Evolutionary conservation across 2,329 filamentous ascomycete species (phyloP), one percentile per base, ranked within the genome.

Genomic region (Aciculosporium take): DNA sequence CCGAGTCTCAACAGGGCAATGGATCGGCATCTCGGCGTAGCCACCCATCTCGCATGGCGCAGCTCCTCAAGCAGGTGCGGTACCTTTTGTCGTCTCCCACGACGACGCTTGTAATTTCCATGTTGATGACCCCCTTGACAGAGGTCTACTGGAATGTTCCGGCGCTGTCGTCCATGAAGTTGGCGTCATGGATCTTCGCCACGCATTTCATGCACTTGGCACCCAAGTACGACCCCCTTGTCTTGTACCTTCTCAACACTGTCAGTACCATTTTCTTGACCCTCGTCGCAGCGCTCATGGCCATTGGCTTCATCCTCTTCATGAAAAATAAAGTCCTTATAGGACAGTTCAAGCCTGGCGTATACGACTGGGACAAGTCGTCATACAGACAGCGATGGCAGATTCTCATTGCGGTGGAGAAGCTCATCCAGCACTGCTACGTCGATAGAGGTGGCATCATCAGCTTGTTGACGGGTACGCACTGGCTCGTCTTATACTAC

Each of bases 371-470:
- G 71, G 72, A 76, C 51, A 67, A 68, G 53, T 67, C 59, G 20
- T 59, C 63, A n/a, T 76, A 75, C 56, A 74, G 71, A 53, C 72
- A 76, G 50, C 66, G 69, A 28, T 75, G 71, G 70, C 71, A 75
- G 49, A 51, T 74, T 7, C 69, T 69, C 49, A 57, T 74, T 3
- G 61, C 62, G 21, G 61, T 73, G 29, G 71, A 75, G 56, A 62
- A 62, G 17, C 53, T 76, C 3, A 64, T 70, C 2, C 60, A 67
- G 10, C 57, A 64, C 37, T 72, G 69, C 53, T 73, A 68, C 48
- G 63, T 64, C 3, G 65, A 66, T 4, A 52, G 66, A 23, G 72
- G 72, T 3, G 39, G 39, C 15, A 60, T 76, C 21, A 56, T 74
- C 1, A 65, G 68, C 17, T 57, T 76, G 49, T 52, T 76, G 3